A percentile compares a stretch with the other conserved stretches of the same genome.
phyloP scores from a whole-genome alignment of 106 monocot species.

The Xerophyta viscosa region DNA sequence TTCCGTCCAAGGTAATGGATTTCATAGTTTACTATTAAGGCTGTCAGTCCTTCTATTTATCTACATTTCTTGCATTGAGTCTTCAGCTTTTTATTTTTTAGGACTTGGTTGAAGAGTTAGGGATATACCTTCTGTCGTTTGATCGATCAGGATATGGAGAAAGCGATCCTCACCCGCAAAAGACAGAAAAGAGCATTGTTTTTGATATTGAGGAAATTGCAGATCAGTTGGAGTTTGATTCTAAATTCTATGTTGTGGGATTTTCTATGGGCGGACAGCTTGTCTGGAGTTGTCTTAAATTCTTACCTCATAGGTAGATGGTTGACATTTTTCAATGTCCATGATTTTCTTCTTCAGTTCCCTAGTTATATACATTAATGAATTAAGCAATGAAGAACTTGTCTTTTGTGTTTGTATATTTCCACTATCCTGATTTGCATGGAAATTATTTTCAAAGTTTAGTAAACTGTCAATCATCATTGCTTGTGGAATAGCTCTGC shows the following conservation, averaged over 20 bases:
- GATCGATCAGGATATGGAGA: slow-evolving; percentile 95
- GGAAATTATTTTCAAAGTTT: no score
- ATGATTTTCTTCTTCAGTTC: no score
- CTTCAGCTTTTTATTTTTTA: slow-evolving; percentile 12
- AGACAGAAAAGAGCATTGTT: slow-evolving; percentile 46
- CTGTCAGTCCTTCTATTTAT: no score
- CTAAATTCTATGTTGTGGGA: slow-evolving; percentile 67
- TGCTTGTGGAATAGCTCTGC: no score
- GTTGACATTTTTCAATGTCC: no score
- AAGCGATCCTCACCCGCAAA: slow-evolving; percentile 74
- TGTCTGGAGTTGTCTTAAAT: slow-evolving; percentile 73
- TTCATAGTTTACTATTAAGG: no score
- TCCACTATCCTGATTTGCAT: no score
- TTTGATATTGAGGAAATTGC: slow-evolving; percentile 85
- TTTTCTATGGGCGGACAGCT: slow-evolving; percentile 84
- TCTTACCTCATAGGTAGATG: slow-evolving; percentile 74
- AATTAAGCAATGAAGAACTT: no score
- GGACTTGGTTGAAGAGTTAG: slow-evolving; percentile 54
- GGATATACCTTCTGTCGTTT: slow-evolving; percentile 56
- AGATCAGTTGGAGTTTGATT: slow-evolving; percentile 39
- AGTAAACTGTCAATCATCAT: no score
- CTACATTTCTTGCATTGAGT: no score
- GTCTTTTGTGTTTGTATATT: no score
- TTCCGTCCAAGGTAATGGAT: slow-evolving; percentile 43
- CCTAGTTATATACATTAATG: no score